These are phyloP conservation scores for Populus tremula DNA, from an alignment of 345 rosid genomes.

Conservation along the genomic window DNA sequence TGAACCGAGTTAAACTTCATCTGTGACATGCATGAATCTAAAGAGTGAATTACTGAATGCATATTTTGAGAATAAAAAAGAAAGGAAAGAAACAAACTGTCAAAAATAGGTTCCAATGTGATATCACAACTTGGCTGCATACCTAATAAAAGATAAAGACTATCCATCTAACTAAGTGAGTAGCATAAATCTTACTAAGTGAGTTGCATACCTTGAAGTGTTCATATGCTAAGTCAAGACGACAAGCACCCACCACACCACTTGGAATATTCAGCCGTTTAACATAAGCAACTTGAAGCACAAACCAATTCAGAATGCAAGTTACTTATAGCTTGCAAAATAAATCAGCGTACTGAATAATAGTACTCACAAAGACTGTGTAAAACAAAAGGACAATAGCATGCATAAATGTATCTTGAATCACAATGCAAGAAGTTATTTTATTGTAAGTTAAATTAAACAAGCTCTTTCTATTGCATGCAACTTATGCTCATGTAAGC, in stretches of 20 bases:
- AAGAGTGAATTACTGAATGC: background rate
- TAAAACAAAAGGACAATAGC: background rate
- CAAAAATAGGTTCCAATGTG: slow-evolving; percentile 1
- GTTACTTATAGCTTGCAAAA: background rate
- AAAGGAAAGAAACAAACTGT: background rate
- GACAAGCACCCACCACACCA: slow-evolving; percentile 96
- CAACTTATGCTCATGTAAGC: background rate
- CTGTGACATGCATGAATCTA: background rate
- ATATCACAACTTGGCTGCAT: background rate
- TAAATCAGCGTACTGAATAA: background rate
- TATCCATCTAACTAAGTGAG: slow-evolving; percentile 7
- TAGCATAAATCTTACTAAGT: slow-evolving; percentile 26
- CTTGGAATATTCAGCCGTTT: slow-evolving; percentile 86
- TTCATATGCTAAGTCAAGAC: slow-evolving; percentile 94
- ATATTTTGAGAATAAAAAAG: background rate
- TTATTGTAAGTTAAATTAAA: background rate
- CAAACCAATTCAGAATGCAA: slow-evolving; percentile 14
- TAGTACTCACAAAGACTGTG: background rate
- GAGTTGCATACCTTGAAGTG: slow-evolving; percentile 78
- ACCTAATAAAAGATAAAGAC: slow-evolving; percentile 10
- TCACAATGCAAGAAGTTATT: background rate
- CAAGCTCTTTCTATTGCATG: background rate
- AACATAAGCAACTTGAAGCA: slow-evolving; percentile 66
- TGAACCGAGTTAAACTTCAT: background rate
- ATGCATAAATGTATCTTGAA: background rate